Evolutionary conservation across 495 filamentous ascomycete species (phyloP).

Genomic region (Aspergillus sclerotiicarbonarius): DNA sequence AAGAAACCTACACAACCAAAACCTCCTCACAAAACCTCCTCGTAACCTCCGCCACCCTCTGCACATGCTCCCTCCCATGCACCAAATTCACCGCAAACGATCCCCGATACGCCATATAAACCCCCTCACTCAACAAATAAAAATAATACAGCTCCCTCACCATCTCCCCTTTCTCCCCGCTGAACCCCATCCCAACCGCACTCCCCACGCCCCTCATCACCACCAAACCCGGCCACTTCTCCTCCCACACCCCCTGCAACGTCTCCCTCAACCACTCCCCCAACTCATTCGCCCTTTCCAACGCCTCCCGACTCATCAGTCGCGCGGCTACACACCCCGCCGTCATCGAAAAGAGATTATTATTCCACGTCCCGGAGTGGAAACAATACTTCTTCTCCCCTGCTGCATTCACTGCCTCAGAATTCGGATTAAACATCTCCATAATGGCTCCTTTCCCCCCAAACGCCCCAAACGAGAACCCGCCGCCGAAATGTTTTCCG

Average conservation of each 20-base stretch:
- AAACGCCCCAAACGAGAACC: constrained; percentile 62
- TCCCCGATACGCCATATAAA: neutral
- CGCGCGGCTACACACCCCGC: neutral
- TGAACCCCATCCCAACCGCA: neutral
- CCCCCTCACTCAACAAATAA: neutral
- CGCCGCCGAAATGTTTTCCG: constrained; percentile 64
- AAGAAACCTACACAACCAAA: too few species aligned
- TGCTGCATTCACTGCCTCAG: neutral
- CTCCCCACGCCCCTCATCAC: neutral
- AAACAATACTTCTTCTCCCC: constrained; percentile 13
- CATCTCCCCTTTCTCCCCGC: neutral
- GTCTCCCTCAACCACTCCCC: neutral
- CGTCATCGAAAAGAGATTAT: constrained; percentile 59
- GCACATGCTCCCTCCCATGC: neutral
- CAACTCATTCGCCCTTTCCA: neutral
- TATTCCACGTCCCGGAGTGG: constrained; percentile 69
- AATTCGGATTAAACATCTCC: constrained; percentile 52
- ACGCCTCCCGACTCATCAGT: neutral
- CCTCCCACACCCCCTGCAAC: neutral
- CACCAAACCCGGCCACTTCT: neutral
- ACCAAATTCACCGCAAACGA: neutral
- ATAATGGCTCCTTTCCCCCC: constrained; percentile 56
- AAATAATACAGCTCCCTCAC: neutral
- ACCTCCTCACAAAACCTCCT: neutral
- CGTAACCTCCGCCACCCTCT: neutral